These are phyloP conservation scores for Bryopsis sp. DNA, from an alignment of 139 green algal genomes.

Conservation along the genomic window DNA sequence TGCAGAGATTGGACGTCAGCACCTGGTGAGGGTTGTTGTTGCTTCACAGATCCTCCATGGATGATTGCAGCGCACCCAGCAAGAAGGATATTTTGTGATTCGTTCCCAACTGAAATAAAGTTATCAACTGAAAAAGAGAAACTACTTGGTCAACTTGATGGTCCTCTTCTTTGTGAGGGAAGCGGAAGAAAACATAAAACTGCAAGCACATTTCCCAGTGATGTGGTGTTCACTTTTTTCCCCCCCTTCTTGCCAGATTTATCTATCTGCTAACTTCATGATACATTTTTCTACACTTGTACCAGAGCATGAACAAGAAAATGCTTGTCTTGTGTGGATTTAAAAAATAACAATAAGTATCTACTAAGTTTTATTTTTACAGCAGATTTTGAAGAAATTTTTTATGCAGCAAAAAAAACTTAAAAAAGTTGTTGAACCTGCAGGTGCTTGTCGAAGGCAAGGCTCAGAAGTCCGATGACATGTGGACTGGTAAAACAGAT, in stretches of 20 bases:
- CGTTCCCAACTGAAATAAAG: background rate
- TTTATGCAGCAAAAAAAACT: background rate
- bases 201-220: background rate
- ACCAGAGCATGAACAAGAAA: background rate
- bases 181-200: background rate
- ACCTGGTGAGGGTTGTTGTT: conserved; percentile 30
- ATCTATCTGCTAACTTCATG: background rate
- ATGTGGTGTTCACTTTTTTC: too few relatives aligned
- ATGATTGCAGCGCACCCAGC: background rate
- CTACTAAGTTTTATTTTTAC: background rate
- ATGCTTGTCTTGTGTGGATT: background rate
- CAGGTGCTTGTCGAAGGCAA: conserved; percentile 64
- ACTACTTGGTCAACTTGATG: background rate
- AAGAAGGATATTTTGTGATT: background rate
- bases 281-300: background rate
- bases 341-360: background rate
- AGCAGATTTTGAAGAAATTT: background rate
- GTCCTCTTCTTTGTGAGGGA: background rate
- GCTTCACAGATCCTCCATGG: background rate
- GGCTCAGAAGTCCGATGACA: conserved; percentile 22
- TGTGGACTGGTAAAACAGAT: conserved; percentile 49
- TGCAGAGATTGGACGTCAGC: conserved; percentile 39
- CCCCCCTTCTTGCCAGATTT: too few relatives aligned
- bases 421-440: background rate
- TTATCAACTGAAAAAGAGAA: background rate